phyloP scores from a whole-genome alignment of 208 protist genomes.

The Zelonia costaricensis region DNA sequence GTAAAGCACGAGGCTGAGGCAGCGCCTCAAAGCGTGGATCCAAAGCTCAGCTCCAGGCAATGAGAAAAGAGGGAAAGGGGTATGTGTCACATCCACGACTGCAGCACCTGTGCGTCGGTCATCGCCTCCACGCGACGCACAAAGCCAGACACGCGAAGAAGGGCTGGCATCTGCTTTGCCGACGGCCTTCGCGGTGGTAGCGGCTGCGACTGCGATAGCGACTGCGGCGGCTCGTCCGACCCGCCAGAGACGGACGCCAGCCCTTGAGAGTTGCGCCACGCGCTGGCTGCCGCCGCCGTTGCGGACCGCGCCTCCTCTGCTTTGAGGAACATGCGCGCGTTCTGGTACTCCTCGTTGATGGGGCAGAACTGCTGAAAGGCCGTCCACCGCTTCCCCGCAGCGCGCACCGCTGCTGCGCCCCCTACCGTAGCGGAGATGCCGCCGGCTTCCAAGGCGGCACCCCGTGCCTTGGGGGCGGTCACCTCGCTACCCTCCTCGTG shows the following conservation, averaged over 20 bases:
- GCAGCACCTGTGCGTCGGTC: constrained; percentile 33
- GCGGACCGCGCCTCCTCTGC: not conserved
- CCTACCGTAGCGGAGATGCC: not conserved
- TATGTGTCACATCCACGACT: constrained; percentile 24
- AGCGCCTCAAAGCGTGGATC: too few relatives aligned
- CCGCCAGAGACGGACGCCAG: not conserved
- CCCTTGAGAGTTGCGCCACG: not conserved
- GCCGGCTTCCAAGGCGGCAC: not conserved
- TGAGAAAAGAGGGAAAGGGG: too few relatives aligned
- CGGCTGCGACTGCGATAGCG: not conserved
- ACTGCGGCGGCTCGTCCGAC: not conserved
- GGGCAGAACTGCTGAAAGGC: constrained; percentile 73
- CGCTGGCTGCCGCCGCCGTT: not conserved
- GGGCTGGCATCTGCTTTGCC: constrained; percentile 18
- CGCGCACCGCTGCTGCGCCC: constrained; percentile 1
- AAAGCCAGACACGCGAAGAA: constrained; percentile 41
- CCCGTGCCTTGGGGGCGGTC: not conserved
- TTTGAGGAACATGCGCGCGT: constrained; percentile 27
- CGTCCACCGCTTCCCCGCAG: constrained; percentile 44
- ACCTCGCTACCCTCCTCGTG: not conserved
- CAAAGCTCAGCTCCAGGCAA: too few relatives aligned
- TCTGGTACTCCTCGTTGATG: constrained; percentile 50
- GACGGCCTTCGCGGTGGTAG: not conserved
- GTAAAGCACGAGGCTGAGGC: too few relatives aligned
- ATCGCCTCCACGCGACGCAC: constrained; percentile 56